Conservation (phyloP, 768 basidiomycete genomes). For the Tricholoma furcatifolium region DNA sequence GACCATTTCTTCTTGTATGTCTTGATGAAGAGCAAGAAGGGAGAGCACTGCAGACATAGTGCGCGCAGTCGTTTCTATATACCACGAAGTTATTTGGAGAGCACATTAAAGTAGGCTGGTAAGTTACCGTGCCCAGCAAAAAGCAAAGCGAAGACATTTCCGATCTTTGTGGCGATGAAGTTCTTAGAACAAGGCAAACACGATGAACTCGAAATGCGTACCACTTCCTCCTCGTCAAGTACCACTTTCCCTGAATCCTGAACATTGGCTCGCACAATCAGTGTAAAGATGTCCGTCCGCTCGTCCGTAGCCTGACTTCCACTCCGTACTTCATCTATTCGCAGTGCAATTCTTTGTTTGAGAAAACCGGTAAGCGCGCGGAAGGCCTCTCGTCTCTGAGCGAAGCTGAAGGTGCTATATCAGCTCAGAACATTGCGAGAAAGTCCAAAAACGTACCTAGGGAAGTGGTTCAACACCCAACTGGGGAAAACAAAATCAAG, state of each 20-base stretch:
- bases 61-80: conserved; percentile 41
- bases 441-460: background rate
- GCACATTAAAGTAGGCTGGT: background rate
- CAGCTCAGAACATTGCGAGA: background rate
- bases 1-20: conserved; percentile 40
- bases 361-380: conserved; percentile 32
- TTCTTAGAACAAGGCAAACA: background rate
- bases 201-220: conserved; percentile 13
- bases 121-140: conserved; percentile 56
- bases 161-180: conserved; percentile 32
- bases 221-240: conserved; percentile 39
- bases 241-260: conserved; percentile 35
- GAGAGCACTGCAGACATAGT: conserved; percentile 40
- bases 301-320: background rate
- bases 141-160: conserved; percentile 50
- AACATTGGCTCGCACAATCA: conserved; percentile 44
- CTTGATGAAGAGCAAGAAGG: conserved; percentile 36
- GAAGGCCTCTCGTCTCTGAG: conserved; percentile 24
- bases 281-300: conserved; percentile 35
- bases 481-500: background rate
- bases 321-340: conserved; percentile 25
- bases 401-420: conserved; percentile 19
- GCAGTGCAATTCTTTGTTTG: conserved; percentile 29
- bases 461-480: conserved; percentile 3
- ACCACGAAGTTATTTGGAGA: background rate